phyloP scores from a whole-genome alignment of 2,329 filamentous ascomycete species.

The Monosporascus sp. region DNA sequence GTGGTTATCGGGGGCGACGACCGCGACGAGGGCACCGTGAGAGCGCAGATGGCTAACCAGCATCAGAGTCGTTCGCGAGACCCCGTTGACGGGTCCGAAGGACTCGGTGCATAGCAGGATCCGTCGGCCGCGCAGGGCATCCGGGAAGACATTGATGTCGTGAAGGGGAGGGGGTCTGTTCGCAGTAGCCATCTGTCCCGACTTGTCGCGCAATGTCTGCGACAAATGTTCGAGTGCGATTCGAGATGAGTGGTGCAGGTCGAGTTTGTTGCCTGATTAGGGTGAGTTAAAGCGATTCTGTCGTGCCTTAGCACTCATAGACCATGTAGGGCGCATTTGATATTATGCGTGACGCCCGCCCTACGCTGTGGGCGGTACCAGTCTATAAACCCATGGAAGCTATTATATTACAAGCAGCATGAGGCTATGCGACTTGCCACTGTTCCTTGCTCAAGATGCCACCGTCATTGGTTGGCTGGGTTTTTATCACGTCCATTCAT shows the following conservation, averaged over 20 bases:
- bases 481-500: neutral
- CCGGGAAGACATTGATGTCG: conserved; percentile 41
- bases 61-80: conserved; percentile 64
- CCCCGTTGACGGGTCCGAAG: conserved; percentile 68
- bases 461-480: neutral
- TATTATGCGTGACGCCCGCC: too few species aligned
- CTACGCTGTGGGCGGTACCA: too few species aligned
- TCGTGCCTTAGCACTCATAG: too few species aligned
- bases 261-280: too few species aligned
- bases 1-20: conserved; percentile 59
- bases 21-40: conserved; percentile 60
- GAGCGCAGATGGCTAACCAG: conserved; percentile 61
- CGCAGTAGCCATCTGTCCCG: neutral
- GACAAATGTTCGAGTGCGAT: neutral
- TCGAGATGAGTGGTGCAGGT: neutral
- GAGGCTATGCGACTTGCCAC: too few species aligned
- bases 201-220: too few species aligned
- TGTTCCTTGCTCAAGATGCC: neutral
- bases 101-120: conserved; percentile 66
- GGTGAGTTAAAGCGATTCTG: too few species aligned
- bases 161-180: conserved; percentile 16
- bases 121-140: conserved; percentile 51
- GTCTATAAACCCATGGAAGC: too few species aligned
- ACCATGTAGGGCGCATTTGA: too few species aligned
- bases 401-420: too few species aligned